phyloP scores from a whole-genome alignment of 2,329 filamentous ascomycete species.

The Myriosclerotinia curreyana region DNA sequence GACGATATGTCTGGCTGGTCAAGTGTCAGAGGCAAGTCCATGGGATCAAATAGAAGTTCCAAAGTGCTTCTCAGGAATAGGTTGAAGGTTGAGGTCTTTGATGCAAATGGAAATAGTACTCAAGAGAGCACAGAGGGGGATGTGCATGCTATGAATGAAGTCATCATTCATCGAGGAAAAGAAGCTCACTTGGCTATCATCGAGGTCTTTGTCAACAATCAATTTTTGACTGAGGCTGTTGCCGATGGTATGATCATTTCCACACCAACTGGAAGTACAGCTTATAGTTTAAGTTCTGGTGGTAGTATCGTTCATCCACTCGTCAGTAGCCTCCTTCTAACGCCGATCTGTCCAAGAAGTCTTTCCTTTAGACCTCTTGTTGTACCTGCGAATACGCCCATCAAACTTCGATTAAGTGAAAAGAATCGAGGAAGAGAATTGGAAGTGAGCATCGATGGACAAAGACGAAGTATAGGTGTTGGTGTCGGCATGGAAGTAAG shows the following conservation, averaged over 20 bases:
- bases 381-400: slow-evolving; percentile 78
- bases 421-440: slow-evolving; percentile 75
- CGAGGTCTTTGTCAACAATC: slow-evolving; percentile 83
- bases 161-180: slow-evolving; percentile 86
- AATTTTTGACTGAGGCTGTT: slow-evolving; percentile 88
- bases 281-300: slow-evolving; percentile 89
- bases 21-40: slow-evolving; percentile 71
- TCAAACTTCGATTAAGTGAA: slow-evolving; percentile 76
- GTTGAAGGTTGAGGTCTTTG: slow-evolving; percentile 81
- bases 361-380: slow-evolving; percentile 90
- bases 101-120: slow-evolving; percentile 54
- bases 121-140: slow-evolving; percentile 37
- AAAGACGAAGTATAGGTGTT: slow-evolving; percentile 61
- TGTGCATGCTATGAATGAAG: slow-evolving; percentile 83
- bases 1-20: slow-evolving; percentile 60
- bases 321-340: slow-evolving; percentile 83
- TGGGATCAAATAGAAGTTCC: slow-evolving; percentile 70
- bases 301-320: slow-evolving; percentile 93
- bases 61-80: slow-evolving; percentile 84
- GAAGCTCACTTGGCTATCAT: slow-evolving; percentile 89
- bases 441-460: slow-evolving; percentile 76
- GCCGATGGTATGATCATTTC: slow-evolving; percentile 93
- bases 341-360: slow-evolving; percentile 89
- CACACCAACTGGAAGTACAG: slow-evolving; percentile 91
- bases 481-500: slow-evolving; percentile 78